Evolutionary conservation across 352 stramenopile species (phyloP).

Genomic region (Phytophthora nicotianae): DNA sequence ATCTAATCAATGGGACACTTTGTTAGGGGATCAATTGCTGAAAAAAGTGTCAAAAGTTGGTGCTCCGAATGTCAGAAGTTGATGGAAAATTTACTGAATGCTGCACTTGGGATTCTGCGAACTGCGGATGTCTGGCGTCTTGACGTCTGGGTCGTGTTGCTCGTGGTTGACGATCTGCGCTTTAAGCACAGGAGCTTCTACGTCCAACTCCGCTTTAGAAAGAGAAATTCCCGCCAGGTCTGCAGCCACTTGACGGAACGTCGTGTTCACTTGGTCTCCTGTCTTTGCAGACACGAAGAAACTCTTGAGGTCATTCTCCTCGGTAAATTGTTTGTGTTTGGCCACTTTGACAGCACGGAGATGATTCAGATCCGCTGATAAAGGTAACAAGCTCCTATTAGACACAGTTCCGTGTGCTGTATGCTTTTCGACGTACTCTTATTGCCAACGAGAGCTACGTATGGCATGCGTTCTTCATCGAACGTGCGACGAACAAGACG

Average conservation of each 20-base stretch:
- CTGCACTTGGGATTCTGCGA: constrained; percentile 52
- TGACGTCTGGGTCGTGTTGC: constrained; percentile 90
- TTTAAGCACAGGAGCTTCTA: constrained; percentile 85
- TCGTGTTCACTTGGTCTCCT: constrained; percentile 91
- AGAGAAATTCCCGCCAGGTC: constrained; percentile 85
- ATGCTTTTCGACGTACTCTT: constrained; percentile 69
- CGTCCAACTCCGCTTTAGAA: constrained; percentile 86
- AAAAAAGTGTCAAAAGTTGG: background rate
- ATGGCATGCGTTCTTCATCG: constrained; percentile 84
- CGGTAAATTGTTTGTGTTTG: constrained; percentile 93
- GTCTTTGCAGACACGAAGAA: constrained; percentile 95
- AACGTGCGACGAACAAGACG: constrained; percentile 91
- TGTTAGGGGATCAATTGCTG: constrained; percentile 44
- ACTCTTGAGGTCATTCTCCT: constrained; percentile 93
- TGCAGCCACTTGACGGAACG: constrained; percentile 86
- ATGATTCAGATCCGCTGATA: constrained; percentile 90
- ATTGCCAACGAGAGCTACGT: constrained; percentile 91
- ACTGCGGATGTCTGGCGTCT: constrained; percentile 68
- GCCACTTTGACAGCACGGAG: constrained; percentile 85
- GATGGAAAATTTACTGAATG: constrained; percentile 43
- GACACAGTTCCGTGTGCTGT: background rate
- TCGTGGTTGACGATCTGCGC: constrained; percentile 94
- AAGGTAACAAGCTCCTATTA: no score
- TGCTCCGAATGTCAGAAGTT: constrained; percentile 2
- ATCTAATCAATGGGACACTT: constrained; percentile 81